Base-by-base conservation (phyloP, 2,329 filamentous ascomycete species). In the Xylaria sp. region DNA sequence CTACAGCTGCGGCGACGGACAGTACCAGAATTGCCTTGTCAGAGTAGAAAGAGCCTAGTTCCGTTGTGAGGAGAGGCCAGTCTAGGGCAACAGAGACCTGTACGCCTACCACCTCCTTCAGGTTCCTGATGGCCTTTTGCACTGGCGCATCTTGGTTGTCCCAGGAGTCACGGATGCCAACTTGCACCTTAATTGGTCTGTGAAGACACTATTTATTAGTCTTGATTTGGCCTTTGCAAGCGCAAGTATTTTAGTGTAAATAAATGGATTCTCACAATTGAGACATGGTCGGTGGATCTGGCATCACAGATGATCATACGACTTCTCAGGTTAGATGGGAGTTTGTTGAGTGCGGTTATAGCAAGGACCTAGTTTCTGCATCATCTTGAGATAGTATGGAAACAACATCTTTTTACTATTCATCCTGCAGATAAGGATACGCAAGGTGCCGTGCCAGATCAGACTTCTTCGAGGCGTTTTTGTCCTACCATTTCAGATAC, bases 141-240 rank as follows among this genome's bases (percentile, higher is more conserved):
- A 78, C 72, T 1, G 78, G 68, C 3, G 76, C 72, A 31, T 78
- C 74, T 7, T 73, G 62, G 11, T 75, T 79, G 33, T 77, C 74
- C 82, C 82, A 85, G 58, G 76, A 70, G 68, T 84, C 81, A 31
- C 82, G 81, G 69, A 85, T 76, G 47, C 76, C 77, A 66, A 83
- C 65, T 61, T 79, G 79, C 49, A 80, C 76, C 69, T 81, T 81
- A 58, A 84, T 75, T 0, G 83, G 81, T 53, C 82, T 84, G 50
- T 6, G 55, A 20, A 15, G 36, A 59, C 63, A 63, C 69, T 58
- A 25, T 47, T 69, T 71, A 38, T 60, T 39, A 61, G 25, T 20
- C 15, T 25, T 49, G 6, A 10, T 38, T 51, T 4, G 15, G 20
- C 15, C 13, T 1, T 39, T 50, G 25, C n/a, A 39, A 17, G 1